Evolutionary conservation across 2,329 filamentous ascomycete species (phyloP).

Genomic region (Exophiala viscosa): DNA sequence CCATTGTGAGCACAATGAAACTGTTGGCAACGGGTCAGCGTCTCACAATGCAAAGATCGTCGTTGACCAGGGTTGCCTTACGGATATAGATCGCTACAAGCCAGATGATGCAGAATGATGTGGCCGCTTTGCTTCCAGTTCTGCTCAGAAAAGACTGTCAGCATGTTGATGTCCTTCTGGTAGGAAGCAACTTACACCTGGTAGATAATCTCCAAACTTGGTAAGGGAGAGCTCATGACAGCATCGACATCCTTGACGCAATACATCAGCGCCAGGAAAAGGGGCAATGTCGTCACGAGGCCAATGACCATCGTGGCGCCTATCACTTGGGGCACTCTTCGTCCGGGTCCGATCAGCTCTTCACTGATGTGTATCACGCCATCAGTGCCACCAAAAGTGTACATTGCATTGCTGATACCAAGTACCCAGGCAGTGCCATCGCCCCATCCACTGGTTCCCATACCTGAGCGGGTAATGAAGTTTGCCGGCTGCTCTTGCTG

Average conservation of each 20-base stretch:
- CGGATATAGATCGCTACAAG: slow-evolving; percentile 47
- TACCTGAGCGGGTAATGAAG: neutral
- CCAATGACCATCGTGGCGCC: slow-evolving; percentile 39
- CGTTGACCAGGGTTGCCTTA: neutral
- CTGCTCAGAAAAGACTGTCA: neutral
- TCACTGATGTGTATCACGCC: neutral
- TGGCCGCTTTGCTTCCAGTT: slow-evolving; percentile 32
- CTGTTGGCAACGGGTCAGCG: neutral
- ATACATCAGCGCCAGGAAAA: slow-evolving; percentile 3
- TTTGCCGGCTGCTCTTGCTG: neutral
- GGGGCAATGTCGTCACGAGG: slow-evolving; percentile 33
- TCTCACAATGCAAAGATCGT: neutral
- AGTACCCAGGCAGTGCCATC: neutral
- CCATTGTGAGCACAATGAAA: neutral
- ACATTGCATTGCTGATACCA: neutral
- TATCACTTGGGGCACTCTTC: neutral
- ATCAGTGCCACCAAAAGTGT: neutral
- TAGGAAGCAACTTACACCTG: neutral
- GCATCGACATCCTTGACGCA: slow-evolving; percentile 1
- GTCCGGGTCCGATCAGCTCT: neutral
- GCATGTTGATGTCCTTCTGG: neutral
- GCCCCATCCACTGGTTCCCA: neutral
- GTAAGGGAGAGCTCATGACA: neutral
- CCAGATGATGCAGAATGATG: slow-evolving; percentile 45
- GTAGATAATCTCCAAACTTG: neutral